phyloP scores from a whole-genome alignment of 2,329 filamentous ascomycete genomes.

The Exophiala sp. region DNA sequence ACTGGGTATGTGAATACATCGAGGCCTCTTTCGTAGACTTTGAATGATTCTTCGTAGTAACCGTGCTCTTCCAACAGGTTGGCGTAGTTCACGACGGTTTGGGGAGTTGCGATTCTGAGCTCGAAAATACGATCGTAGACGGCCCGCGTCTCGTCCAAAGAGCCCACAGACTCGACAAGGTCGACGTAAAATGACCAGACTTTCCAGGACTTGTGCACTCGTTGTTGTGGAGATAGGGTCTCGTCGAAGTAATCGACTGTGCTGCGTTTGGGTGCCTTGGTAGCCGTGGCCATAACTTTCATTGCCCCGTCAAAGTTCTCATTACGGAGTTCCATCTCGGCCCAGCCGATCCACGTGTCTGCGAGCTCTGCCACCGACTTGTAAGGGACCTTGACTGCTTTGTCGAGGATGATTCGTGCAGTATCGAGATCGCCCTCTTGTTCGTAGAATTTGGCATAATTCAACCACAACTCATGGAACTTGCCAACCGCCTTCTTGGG shows the following conservation, averaged over 20 bases:
- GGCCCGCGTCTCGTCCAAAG: constrained; percentile 83
- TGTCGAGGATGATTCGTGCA: constrained; percentile 90
- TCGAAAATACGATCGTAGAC: constrained; percentile 98
- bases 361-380: constrained; percentile 95
- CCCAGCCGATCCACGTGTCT: constrained; percentile 99
- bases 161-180: constrained; percentile 87
- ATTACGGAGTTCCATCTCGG: constrained; percentile 92
- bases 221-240: constrained; percentile 83
- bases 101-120: constrained; percentile 91
- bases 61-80: constrained; percentile 90
- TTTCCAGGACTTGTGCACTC: constrained; percentile 99
- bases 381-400: constrained; percentile 95
- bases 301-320: constrained; percentile 95
- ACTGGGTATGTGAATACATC: constrained; percentile 99
- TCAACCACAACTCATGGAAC: constrained; percentile 92
- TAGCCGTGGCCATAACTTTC: constrained; percentile 93
- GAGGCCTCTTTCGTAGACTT: constrained; percentile 89
- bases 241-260: constrained; percentile 99
- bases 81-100: constrained; percentile 97
- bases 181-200: constrained; percentile 99
- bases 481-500: constrained; percentile 91
- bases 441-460: constrained; percentile 97
- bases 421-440: constrained; percentile 74
- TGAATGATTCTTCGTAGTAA: constrained; percentile 97
- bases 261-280: constrained; percentile 93